Conservation (phyloP, 371 early-diverging fungal species). For the Hamiltosporidium tvaerminnensis region DNA sequence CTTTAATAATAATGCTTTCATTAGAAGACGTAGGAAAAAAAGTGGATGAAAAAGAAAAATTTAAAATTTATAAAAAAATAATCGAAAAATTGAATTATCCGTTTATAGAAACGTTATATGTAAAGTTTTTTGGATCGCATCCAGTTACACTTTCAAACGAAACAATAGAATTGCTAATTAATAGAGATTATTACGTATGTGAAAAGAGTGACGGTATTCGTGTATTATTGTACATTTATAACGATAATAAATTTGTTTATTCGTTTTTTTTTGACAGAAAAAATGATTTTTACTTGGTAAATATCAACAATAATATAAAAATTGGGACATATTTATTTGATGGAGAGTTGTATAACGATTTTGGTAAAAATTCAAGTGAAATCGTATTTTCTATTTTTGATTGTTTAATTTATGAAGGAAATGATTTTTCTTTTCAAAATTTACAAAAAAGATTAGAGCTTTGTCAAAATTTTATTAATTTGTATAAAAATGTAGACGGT, state of each 20-base stretch:
- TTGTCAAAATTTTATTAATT: constrained; percentile 28
- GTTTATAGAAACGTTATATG: no score
- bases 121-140: background rate
- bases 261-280: constrained; percentile 49
- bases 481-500: background rate
- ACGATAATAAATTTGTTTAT: constrained; percentile 5
- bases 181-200: constrained; percentile 49
- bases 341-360: constrained; percentile 44
- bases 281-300: constrained; percentile 25
- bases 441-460: constrained; percentile 35
- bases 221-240: constrained; percentile 21
- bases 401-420: constrained; percentile 33
- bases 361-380: constrained; percentile 8
- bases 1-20: no score
- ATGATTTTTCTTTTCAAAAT: constrained; percentile 8
- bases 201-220: constrained; percentile 53
- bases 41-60: no score
- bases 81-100: no score
- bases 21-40: no score
- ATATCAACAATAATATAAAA: constrained; percentile 1
- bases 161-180: background rate
- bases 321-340: constrained; percentile 34
- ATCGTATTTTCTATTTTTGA: constrained; percentile 45
- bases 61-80: no score
- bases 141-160: background rate